phyloP scores from a whole-genome alignment of 345 rosid genomes.

The Euphorbia lathyris region DNA sequence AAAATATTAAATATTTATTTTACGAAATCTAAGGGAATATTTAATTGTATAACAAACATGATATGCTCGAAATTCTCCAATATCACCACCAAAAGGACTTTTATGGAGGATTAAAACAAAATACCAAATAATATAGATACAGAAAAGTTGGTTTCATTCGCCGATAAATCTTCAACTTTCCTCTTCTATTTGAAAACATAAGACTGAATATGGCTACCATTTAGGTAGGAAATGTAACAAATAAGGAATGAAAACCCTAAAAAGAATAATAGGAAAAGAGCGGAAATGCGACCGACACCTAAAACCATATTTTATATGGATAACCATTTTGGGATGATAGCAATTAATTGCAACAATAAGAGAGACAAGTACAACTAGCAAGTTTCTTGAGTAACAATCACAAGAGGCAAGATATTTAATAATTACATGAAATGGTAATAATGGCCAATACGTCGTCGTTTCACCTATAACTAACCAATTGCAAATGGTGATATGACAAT shows the following conservation, averaged over 20 bases:
- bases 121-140: not conserved
- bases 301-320: not conserved
- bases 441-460: not conserved
- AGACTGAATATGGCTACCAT: not conserved
- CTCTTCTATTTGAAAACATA: not conserved
- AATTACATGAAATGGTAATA: not conserved
- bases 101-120: not conserved
- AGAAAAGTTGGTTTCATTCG: not conserved
- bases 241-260: not conserved
- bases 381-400: not conserved
- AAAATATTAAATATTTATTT: not conserved
- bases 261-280: not conserved
- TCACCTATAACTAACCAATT: not conserved
- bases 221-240: not conserved
- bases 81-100: not conserved
- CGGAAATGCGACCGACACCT: not conserved
- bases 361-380: not conserved
- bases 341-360: not conserved
- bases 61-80: not conserved
- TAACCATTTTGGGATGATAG: not conserved
- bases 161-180: not conserved
- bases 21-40: not conserved
- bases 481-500: not conserved
- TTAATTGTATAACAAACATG: no score
- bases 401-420: not conserved